Base-by-base conservation (phyloP, 345 rosid species). In the Psidium guajava region DNA sequence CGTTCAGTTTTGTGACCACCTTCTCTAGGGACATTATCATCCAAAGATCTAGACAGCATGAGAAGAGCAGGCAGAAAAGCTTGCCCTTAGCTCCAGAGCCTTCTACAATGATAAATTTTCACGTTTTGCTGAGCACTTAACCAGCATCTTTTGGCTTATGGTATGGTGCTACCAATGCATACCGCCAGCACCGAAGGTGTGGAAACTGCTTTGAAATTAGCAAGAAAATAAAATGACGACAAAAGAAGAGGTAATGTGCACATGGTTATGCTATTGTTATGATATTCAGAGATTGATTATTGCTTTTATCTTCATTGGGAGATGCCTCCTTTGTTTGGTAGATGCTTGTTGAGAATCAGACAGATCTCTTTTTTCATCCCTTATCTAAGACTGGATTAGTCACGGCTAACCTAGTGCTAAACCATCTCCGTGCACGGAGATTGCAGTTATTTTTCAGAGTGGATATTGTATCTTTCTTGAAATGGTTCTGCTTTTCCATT, bases 171-270 rank as follows among this genome's bases (percentile, higher is more conserved):
- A 84, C 99, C 99, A 10, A 10, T 36, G 36, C 36, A 97, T 86
- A 97, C 99, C 4, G 98, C 98, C 15, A 98, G 98, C 47, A 5
- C 47, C 47, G 98, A 96, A 92, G 98, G 99, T 86, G 98, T 96
- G 54, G 98, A 97, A 86, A 96, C 99, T 21, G 98, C 98, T 85
- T 89, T 97, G 88, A 95, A 97, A 87, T n/a, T 94, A 91, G 98
- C 98, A 6, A 93, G 99, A 86, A 97, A 97, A 90, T 97, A 97
- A 97, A 89, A 87, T 86, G 11, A 93, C 96, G n/a, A 54, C 93
- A 96, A 57, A 92, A 89, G 94, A 97, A 87, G 94, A 95, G 98
- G 99, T 94, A 86, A 51, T 24, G 11, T 28, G 1, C 6, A 44
- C 47, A 44, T 44, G 47, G 47, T 44, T 44, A 44, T 44, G 47